These are phyloP conservation scores for Pseudogymnoascus sp. DNA, from an alignment of 2,329 filamentous ascomycete genomes.

Conservation along the genomic window DNA sequence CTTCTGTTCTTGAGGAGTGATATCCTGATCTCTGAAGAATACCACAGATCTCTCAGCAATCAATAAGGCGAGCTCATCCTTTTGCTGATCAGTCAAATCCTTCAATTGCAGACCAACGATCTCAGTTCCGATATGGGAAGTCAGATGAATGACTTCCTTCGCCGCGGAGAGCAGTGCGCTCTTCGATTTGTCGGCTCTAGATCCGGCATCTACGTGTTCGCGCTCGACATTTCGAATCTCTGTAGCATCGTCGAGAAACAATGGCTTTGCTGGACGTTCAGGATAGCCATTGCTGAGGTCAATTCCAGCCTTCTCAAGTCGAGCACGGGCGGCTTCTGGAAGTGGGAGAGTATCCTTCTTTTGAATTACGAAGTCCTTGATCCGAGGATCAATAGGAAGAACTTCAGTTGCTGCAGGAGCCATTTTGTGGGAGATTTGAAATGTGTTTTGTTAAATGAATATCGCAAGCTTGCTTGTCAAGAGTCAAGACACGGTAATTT, in stretches of 20 bases:
- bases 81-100: conserved; percentile 31
- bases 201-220: conserved; percentile 50
- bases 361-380: conserved; percentile 54
- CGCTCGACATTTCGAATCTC: conserved; percentile 52
- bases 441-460: not conserved
- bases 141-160: conserved; percentile 49
- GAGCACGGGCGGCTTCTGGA: conserved; percentile 46
- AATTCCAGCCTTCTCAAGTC: conserved; percentile 60
- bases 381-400: conserved; percentile 51
- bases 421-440: conserved; percentile 31
- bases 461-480: not conserved
- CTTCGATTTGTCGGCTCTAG: conserved; percentile 57
- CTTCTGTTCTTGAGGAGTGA: conserved; percentile 54
- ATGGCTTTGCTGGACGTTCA: conserved; percentile 56
- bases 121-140: conserved; percentile 34
- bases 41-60: conserved; percentile 35
- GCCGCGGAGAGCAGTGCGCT: conserved; percentile 51
- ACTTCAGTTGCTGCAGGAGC: conserved; percentile 28
- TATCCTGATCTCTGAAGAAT: conserved; percentile 34
- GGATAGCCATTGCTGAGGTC: conserved; percentile 65
- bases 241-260: conserved; percentile 63
- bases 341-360: conserved; percentile 57
- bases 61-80: conserved; percentile 35
- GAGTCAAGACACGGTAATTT: not conserved
- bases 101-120: conserved; percentile 34